Evolutionary conservation across 768 basidiomycete genomes (phyloP).

Genomic region (Dioszegia crocea): DNA sequence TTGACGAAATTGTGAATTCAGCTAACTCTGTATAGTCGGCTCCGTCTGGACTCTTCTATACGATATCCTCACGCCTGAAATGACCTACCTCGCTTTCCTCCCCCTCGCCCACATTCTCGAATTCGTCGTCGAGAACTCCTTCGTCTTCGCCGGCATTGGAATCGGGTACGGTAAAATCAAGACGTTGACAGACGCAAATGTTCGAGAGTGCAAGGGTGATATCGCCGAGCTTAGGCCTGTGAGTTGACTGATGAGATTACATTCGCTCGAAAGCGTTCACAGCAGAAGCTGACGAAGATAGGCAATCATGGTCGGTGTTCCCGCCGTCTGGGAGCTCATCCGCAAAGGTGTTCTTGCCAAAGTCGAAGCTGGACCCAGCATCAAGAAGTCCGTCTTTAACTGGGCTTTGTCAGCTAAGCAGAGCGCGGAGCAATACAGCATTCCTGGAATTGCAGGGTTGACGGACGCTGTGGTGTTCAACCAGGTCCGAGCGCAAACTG

Average conservation of each 20-base stretch:
- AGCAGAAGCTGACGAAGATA: slow-evolving; percentile 8
- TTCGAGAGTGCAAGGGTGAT: slow-evolving; percentile 82
- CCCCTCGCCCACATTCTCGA: slow-evolving; percentile 94
- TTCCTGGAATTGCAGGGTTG: slow-evolving; percentile 63
- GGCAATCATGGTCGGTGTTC: slow-evolving; percentile 89
- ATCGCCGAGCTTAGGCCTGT: slow-evolving; percentile 71
- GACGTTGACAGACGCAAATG: slow-evolving; percentile 91
- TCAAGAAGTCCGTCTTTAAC: slow-evolving; percentile 75
- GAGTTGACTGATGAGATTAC: slow-evolving; percentile 1
- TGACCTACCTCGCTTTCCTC: slow-evolving; percentile 80
- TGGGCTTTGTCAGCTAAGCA: slow-evolving; percentile 73
- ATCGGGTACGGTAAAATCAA: slow-evolving; percentile 89
- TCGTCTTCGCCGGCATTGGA: slow-evolving; percentile 72
- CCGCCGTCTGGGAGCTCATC: slow-evolving; percentile 94
- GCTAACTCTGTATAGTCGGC: slow-evolving; percentile 55
- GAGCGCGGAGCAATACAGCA: slow-evolving; percentile 52
- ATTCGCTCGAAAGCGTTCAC: too few species aligned
- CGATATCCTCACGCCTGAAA: slow-evolving; percentile 54
- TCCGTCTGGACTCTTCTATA: slow-evolving; percentile 69
- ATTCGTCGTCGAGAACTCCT: slow-evolving; percentile 80
- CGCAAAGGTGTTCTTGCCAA: slow-evolving; percentile 87
- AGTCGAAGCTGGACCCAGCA: slow-evolving; percentile 62
- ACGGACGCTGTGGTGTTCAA: slow-evolving; percentile 74
- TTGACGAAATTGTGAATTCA: neutral
- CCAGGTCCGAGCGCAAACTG: slow-evolving; percentile 74